Conservation (phyloP, 2,329 filamentous ascomycete species). For the Apiospora arundinis region DNA sequence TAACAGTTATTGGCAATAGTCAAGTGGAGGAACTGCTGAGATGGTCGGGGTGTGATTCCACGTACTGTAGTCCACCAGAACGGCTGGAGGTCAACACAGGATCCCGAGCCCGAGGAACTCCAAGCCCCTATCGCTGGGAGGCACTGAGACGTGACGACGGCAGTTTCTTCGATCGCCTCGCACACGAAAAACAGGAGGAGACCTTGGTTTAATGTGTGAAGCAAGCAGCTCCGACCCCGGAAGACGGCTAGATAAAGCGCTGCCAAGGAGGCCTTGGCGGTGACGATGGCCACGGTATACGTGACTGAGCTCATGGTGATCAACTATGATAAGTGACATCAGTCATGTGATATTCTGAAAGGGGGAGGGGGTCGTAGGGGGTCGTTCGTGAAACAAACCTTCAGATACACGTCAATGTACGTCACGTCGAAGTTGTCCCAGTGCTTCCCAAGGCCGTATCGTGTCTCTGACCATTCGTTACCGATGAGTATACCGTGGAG, state of each 20-base stretch:
- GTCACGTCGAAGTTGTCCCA: constrained; percentile 7
- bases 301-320: constrained; percentile 32
- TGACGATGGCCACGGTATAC: constrained; percentile 38
- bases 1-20: background rate
- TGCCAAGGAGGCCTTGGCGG: constrained; percentile 42
- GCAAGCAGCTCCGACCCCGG: constrained; percentile 28
- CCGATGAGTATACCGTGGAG: background rate
- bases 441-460: constrained; percentile 1
- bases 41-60: too few species aligned
- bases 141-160: constrained; percentile 38
- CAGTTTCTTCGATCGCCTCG: constrained; percentile 40
- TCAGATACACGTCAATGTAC: background rate
- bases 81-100: constrained; percentile 37
- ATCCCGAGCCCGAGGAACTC: constrained; percentile 30
- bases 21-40: too few species aligned
- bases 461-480: background rate
- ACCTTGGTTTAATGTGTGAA: constrained; percentile 37
- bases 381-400: background rate
- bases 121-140: constrained; percentile 37
- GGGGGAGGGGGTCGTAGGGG: too few species aligned
- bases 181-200: constrained; percentile 36
- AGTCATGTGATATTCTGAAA: background rate
- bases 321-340: constrained; percentile 7
- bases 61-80: constrained; percentile 43
- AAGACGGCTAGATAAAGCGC: constrained; percentile 42